A percentile compares a stretch with the other conserved stretches of the same genome.
Conservation (phyloP, 371 early-diverging fungal genomes). For the Syncephalis plumigaleata region DNA sequence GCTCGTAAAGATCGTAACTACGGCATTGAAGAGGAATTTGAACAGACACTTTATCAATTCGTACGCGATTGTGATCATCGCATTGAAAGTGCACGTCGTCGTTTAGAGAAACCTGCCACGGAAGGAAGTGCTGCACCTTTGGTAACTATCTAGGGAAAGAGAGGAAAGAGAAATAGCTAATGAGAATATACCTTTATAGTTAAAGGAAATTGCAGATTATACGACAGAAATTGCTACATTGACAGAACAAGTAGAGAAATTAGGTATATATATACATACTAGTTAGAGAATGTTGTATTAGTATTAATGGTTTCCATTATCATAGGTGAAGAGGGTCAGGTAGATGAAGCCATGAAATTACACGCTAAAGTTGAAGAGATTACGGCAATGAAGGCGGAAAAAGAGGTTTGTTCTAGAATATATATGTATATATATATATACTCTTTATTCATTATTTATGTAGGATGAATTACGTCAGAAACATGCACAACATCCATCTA, state of each 20-base stretch:
- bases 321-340: conserved; percentile 19
- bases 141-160: conserved; percentile 9
- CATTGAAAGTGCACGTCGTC: conserved; percentile 13
- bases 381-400: conserved; percentile 12
- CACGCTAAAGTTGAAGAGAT: conserved; percentile 16
- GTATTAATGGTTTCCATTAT: not conserved
- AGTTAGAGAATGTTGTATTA: not conserved
- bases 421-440: not conserved
- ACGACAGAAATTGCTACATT: conserved; percentile 17
- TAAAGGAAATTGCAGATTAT: conserved; percentile 16
- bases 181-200: conserved; percentile 6
- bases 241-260: conserved; percentile 16
- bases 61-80: conserved; percentile 22
- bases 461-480: conserved; percentile 13
- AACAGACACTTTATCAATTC: conserved; percentile 14
- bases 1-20: conserved; percentile 8
- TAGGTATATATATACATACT: conserved; percentile 8
- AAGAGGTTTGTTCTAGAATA: conserved; percentile 11
- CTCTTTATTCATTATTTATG: not conserved
- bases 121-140: conserved; percentile 11
- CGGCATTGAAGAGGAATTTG: conserved; percentile 18
- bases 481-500: conserved; percentile 8
- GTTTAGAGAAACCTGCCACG: conserved; percentile 18
- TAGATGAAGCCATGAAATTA: conserved; percentile 16
- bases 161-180: not conserved